Evolutionary conservation across 2,329 filamentous ascomycete species (phyloP).

Genomic region (Cercospora citrullina): DNA sequence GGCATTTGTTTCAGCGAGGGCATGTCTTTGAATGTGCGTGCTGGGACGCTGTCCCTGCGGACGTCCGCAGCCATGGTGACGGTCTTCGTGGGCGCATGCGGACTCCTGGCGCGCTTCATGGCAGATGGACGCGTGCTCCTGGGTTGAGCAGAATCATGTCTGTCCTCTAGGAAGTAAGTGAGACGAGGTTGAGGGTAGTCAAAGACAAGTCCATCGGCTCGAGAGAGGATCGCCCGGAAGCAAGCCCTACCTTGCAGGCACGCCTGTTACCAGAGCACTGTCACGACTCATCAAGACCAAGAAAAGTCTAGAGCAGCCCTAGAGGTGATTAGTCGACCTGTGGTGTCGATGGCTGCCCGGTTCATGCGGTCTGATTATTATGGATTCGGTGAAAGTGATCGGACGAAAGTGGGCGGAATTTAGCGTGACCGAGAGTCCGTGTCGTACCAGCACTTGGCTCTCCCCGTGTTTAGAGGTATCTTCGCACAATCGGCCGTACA

Average conservation of each 20-base stretch:
- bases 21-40: slow-evolving; percentile 8
- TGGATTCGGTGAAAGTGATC: neutral
- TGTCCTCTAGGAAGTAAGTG: neutral
- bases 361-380: neutral
- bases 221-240: neutral
- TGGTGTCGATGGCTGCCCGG: neutral
- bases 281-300: neutral
- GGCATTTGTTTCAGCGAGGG: slow-evolving; percentile 23
- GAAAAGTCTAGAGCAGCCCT: neutral
- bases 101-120: slow-evolving; percentile 13
- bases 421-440: neutral
- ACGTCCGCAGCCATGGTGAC: neutral
- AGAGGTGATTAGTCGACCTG: neutral
- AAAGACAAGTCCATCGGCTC: neutral
- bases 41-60: neutral
- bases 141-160: slow-evolving; percentile 1
- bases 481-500: neutral
- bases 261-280: neutral
- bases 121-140: neutral
- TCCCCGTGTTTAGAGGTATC: neutral
- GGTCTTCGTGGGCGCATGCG: slow-evolving; percentile 3
- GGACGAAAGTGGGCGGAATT: neutral
- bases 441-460: neutral
- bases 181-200: neutral
- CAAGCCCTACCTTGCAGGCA: slow-evolving; percentile 1